Evolutionary conservation across 805 yeast species (phyloP), one percentile per base, ranked within the genome.

Genomic region (Lachancea mirantina): DNA sequence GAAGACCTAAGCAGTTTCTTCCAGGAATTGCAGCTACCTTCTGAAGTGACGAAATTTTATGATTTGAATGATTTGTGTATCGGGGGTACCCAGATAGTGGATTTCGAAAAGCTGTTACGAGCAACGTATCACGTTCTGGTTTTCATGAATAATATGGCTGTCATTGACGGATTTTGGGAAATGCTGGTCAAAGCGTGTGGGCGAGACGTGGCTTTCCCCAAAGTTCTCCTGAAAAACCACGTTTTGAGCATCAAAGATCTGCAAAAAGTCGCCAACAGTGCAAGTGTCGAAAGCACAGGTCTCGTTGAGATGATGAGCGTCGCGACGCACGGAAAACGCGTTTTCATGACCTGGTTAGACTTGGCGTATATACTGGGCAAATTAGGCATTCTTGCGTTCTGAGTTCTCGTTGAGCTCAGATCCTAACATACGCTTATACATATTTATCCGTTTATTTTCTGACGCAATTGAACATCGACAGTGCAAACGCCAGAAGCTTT

Each of bases 401-500:
- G 39, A 41, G n/a, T 11, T n/a, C 32, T 17, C 5, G 20, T 11
- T 25, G 14, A 14, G 15, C 14, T 35, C 39, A 78, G 44, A 81
- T 71, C 48, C 83, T 82, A 54, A 82, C 88, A 59, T 82, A 83
- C 27, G 84, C 74, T 62, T 76, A 78, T 78, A 89, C 89, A 68
- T 83, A 92, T 58, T 82, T 80, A 65, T 95, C 79, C 64, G 92
- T 72, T 64, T 89, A 89, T 47, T 76, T 74, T 19, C 10, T 8
- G 22, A 10, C 22, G 8, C 10, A 8, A 8, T 19, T 19, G 9
- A 8, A 19, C 10, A 10, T 19, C 8, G 8, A 19, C n/a, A n/a
- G n/a, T n/a, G n/a, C 6, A n/a, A 18, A 20, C n/a, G 13, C 8
- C 13, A 10, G 9, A n/a, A 8, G 7, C 23, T 4, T 6, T 15